A percentile compares a stretch with the other conserved stretches of the same genome.
Conservation (phyloP, 1,284 basidiomycete species). For the Sparassis latifolia region DNA sequence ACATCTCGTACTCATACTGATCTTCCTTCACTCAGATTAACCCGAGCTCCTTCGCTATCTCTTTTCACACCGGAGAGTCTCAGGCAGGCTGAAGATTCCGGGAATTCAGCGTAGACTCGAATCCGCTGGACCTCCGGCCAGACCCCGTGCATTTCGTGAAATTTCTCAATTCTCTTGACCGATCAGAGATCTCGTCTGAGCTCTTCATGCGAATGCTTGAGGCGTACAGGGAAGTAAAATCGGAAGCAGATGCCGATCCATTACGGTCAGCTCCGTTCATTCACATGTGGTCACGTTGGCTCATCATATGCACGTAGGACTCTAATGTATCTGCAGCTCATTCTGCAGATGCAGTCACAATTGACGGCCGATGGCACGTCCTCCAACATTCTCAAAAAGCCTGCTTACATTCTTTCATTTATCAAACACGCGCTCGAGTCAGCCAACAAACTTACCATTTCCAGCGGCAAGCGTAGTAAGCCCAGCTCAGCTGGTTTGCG, state of each 20-base stretch:
- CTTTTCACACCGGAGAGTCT: constrained; percentile 49
- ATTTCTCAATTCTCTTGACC: constrained; percentile 58
- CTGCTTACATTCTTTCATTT: constrained; percentile 71
- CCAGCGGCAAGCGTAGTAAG: constrained; percentile 3
- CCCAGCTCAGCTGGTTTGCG: constrained; percentile 19
- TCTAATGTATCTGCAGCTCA: constrained; percentile 69
- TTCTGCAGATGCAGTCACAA: constrained; percentile 71
- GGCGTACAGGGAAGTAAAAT: constrained; percentile 50
- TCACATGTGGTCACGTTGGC: neutral
- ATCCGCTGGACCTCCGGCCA: constrained; percentile 65
- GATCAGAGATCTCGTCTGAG: constrained; percentile 63
- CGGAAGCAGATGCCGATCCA: constrained; percentile 41
- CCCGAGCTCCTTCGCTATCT: constrained; percentile 26
- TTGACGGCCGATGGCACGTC: constrained; percentile 49
- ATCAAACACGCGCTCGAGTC: constrained; percentile 62
- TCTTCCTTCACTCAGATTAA: constrained; percentile 13
- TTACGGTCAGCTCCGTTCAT: constrained; percentile 35
- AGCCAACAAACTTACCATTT: constrained; percentile 14
- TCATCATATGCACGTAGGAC: constrained; percentile 23
- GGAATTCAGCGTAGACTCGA: constrained; percentile 45
- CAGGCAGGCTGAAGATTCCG: constrained; percentile 31
- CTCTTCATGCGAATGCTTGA: constrained; percentile 73
- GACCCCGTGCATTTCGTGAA: constrained; percentile 62
- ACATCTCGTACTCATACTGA: too few relatives aligned
- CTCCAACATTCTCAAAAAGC: constrained; percentile 62